Percentiles rank a stretch among this genome's conserved stretches.
phyloP scores from a whole-genome alignment of 2,329 filamentous ascomycete species.

The Penicillium aurantiogriseum region DNA sequence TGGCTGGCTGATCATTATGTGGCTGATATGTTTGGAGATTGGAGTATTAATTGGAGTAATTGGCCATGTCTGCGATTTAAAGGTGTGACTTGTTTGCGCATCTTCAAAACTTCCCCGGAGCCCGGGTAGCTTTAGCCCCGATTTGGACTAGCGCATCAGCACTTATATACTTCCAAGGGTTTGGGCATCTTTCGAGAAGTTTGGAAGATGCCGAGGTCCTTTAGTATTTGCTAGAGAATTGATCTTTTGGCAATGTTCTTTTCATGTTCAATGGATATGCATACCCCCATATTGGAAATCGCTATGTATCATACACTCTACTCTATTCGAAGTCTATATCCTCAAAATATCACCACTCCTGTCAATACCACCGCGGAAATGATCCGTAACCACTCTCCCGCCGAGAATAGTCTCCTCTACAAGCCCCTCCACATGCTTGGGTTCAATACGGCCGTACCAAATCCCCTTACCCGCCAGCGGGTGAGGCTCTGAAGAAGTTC shows the following conservation, averaged over 20 bases:
- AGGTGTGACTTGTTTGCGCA: neutral
- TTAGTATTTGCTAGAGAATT: neutral
- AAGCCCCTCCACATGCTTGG: slow-evolving; percentile 86
- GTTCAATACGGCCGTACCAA: slow-evolving; percentile 80
- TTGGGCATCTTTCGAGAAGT: neutral
- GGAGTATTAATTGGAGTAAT: neutral
- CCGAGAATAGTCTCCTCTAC: slow-evolving; percentile 82
- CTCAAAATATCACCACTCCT: slow-evolving; percentile 70
- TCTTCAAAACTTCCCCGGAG: slow-evolving; percentile 24
- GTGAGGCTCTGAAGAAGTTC: slow-evolving; percentile 22
- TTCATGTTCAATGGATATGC: neutral
- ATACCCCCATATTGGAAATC: neutral
- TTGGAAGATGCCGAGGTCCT: neutral
- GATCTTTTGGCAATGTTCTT: neutral
- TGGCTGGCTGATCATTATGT: slow-evolving; percentile 25
- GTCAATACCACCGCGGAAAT: slow-evolving; percentile 86
- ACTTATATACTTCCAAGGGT: neutral
- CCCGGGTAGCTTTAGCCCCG: slow-evolving; percentile 16
- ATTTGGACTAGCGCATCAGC: slow-evolving; percentile 23
- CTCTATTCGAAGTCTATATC: slow-evolving; percentile 22
- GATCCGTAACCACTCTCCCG: slow-evolving; percentile 78
- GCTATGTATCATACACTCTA: neutral
- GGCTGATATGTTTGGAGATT: neutral
- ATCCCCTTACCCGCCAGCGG: slow-evolving; percentile 54
- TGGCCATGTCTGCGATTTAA: slow-evolving; percentile 1